phyloP scores from a whole-genome alignment of 306 rosid species.

The Sindora glabra region DNA sequence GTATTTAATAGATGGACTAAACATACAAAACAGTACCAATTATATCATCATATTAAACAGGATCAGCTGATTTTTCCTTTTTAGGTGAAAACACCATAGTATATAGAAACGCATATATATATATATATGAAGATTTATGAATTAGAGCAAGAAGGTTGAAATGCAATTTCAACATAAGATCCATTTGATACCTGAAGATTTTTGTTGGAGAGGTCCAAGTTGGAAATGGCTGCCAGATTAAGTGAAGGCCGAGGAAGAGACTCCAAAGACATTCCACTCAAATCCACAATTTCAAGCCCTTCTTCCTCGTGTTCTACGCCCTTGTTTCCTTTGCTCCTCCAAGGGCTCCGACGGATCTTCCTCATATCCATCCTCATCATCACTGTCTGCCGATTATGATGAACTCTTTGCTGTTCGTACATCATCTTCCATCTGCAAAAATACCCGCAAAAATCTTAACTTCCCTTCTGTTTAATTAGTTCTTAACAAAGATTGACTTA shows the following conservation, averaged over 20 bases:
- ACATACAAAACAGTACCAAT: no score
- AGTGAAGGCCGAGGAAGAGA: conserved; percentile 58
- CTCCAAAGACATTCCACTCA: conserved; percentile 66
- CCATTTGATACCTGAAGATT: conserved; percentile 61
- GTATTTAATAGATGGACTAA: no score
- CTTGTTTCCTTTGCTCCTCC: neutral
- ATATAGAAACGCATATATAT: no score
- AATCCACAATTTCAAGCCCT: conserved; percentile 48
- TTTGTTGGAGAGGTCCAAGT: conserved; percentile 70
- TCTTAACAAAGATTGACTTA: neutral
- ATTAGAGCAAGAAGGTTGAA: neutral
- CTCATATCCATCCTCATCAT: conserved; percentile 4
- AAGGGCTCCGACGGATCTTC: no score
- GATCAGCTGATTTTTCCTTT: no score
- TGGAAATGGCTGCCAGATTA: conserved; percentile 50
- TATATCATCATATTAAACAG: no score
- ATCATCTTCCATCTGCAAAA: conserved; percentile 1
- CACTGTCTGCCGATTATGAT: neutral
- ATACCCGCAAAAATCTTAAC: no score
- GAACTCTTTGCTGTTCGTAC: conserved; percentile 18
- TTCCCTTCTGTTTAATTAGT: neutral
- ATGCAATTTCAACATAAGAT: no score
- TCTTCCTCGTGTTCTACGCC: conserved; percentile 20
- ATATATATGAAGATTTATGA: no score
- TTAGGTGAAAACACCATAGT: no score